A percentile compares a stretch with the other conserved stretches of the same genome.
These are phyloP conservation scores for Trichosporon asahii DNA, from an alignment of 1,284 basidiomycete species.

Conservation along the genomic window DNA sequence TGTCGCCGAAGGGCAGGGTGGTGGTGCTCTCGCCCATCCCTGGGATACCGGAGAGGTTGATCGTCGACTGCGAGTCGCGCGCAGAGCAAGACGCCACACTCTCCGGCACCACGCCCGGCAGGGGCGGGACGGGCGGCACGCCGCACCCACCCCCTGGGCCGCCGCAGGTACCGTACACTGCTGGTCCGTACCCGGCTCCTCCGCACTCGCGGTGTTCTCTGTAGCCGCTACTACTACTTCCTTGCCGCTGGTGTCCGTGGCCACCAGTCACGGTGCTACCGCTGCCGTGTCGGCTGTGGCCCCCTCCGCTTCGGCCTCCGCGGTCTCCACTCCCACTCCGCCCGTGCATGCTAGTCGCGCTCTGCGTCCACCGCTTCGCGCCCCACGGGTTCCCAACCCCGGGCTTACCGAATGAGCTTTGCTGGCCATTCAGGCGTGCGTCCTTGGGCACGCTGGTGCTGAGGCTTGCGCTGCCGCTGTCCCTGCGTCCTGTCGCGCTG, in stretches of 20 bases:
- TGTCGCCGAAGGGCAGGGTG: neutral
- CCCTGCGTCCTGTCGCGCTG: neutral
- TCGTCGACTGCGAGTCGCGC: neutral
- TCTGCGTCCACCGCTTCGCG: neutral
- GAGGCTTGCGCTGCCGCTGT: neutral
- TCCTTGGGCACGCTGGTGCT: slow-evolving; percentile 4
- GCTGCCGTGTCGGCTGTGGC: neutral
- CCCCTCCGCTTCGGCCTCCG: neutral
- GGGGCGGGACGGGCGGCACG: neutral
- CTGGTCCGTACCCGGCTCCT: neutral
- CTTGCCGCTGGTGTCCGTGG: neutral
- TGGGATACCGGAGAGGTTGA: neutral
- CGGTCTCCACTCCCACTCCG: neutral
- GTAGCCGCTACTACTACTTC: neutral
- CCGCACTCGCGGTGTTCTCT: neutral
- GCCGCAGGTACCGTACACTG: neutral
- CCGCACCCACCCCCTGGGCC: neutral
- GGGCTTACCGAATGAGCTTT: slow-evolving; percentile 4
- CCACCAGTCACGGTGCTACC: neutral
- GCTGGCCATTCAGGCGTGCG: slow-evolving; percentile 1
- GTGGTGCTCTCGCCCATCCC: neutral
- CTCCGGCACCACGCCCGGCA: neutral
- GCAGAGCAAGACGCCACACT: neutral
- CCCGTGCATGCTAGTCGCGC: neutral
- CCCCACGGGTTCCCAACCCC: neutral